A percentile compares a stretch with the other conserved stretches of the same genome.
Conservation (phyloP, 768 basidiomycete genomes). For the Sarcodon sp. region DNA sequence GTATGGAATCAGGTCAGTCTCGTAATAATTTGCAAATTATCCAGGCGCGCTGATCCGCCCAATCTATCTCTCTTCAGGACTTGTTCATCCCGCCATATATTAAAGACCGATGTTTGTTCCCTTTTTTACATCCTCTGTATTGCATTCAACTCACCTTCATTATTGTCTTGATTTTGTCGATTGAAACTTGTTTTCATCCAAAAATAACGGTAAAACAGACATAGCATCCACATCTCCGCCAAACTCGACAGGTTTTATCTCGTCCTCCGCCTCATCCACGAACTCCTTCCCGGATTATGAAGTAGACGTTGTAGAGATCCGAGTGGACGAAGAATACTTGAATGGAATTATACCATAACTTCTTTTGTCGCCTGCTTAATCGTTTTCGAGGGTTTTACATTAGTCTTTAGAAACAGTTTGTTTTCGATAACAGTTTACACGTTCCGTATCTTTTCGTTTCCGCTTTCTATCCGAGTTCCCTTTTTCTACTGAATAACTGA, state of each 20-base stretch:
- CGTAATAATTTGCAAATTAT: background rate
- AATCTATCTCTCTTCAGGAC: slow-evolving; percentile 32
- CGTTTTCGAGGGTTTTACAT: too few species aligned
- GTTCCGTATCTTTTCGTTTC: background rate
- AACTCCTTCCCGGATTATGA: slow-evolving; percentile 64
- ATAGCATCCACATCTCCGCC: slow-evolving; percentile 78
- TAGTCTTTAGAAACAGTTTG: too few species aligned
- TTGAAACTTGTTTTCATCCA: background rate
- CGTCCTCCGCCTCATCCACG: slow-evolving; percentile 55
- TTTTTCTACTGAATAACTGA: background rate
- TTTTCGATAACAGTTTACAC: too few species aligned
- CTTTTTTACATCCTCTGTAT: slow-evolving; percentile 9
- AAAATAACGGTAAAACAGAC: slow-evolving; percentile 26
- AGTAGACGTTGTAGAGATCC: slow-evolving; percentile 81
- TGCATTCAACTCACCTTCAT: slow-evolving; percentile 9
- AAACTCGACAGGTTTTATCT: slow-evolving; percentile 49
- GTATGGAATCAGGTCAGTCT: slow-evolving; percentile 77
- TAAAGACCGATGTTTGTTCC: slow-evolving; percentile 74
- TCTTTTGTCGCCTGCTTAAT: background rate
- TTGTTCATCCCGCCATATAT: slow-evolving; percentile 82
- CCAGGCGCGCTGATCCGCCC: slow-evolving; percentile 2
- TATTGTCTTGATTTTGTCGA: slow-evolving; percentile 4
- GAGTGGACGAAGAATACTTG: slow-evolving; percentile 68
- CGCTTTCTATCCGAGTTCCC: background rate
- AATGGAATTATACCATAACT: slow-evolving; percentile 57